A percentile compares a stretch with the other conserved stretches of the same genome.
These are phyloP conservation scores for Lantana camara DNA, from an alignment of 257 asterid genomes.

Conservation along the genomic window DNA sequence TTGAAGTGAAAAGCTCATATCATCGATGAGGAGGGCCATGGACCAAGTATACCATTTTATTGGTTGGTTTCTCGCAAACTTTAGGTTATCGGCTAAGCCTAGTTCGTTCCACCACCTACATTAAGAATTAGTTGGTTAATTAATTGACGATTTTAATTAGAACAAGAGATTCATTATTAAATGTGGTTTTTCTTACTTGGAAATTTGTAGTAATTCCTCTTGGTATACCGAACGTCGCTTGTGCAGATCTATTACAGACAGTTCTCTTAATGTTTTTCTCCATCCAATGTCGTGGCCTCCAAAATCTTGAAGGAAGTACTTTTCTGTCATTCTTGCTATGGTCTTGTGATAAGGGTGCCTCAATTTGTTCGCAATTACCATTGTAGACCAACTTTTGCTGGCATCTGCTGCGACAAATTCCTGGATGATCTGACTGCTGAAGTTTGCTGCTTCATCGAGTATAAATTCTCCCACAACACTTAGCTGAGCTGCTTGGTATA, in stretches of 20 bases:
- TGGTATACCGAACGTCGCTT: conserved; percentile 22
- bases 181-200: conserved; percentile 23
- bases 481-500: conserved; percentile 59
- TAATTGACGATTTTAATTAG: not conserved
- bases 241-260: conserved; percentile 30
- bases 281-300: conserved; percentile 16
- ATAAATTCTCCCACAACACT: conserved; percentile 41
- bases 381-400: conserved; percentile 1
- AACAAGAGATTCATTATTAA: not conserved
- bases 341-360: conserved; percentile 48
- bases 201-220: conserved; percentile 35
- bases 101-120: not conserved
- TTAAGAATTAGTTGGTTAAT: not conserved
- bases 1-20: conserved; percentile 20
- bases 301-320: conserved; percentile 13
- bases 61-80: conserved; percentile 24
- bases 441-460: conserved; percentile 43
- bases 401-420: not conserved
- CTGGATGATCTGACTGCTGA: conserved; percentile 20
- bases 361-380: conserved; percentile 15
- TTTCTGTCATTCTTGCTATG: conserved; percentile 19
- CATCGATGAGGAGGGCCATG: conserved; percentile 9
- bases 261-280: conserved; percentile 31
- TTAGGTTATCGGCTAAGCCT: not conserved
- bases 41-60: conserved; percentile 33